These are phyloP conservation scores for Sporothrix mexicana DNA, from an alignment of 2,329 filamentous ascomycete genomes.

Conservation along the genomic window DNA sequence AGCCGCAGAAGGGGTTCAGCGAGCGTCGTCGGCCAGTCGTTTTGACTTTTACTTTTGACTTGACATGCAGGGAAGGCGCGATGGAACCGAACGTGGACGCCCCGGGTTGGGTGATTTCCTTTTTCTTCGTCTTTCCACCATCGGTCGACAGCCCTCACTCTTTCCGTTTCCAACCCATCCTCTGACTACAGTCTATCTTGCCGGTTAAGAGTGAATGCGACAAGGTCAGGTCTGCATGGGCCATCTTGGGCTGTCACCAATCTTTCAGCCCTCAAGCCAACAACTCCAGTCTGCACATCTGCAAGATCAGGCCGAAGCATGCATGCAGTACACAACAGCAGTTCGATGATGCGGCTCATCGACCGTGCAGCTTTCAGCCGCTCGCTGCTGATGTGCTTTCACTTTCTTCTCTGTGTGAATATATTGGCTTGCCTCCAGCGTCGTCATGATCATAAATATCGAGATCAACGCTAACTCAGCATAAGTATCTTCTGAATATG, in stretches of 20 bases:
- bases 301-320: slow-evolving; percentile 12
- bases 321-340: slow-evolving; percentile 7
- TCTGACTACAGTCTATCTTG: neutral
- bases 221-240: neutral
- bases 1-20: slow-evolving; percentile 17
- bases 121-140: neutral
- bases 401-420: neutral
- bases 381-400: neutral
- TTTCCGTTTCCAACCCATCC: neutral
- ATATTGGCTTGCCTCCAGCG: neutral
- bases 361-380: neutral
- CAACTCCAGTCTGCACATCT: neutral
- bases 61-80: slow-evolving; percentile 27
- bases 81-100: slow-evolving; percentile 41
- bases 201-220: neutral
- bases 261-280: neutral
- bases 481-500: neutral
- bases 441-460: neutral
- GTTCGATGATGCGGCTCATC: neutral
- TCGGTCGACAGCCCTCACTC: neutral
- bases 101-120: slow-evolving; percentile 22
- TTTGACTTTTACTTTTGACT: neutral
- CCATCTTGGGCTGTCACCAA: neutral
- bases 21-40: slow-evolving; percentile 6
- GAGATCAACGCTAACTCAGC: neutral